Conservation (phyloP, 495 filamentous ascomycete species). For the Rhizodiscina lignyota region DNA sequence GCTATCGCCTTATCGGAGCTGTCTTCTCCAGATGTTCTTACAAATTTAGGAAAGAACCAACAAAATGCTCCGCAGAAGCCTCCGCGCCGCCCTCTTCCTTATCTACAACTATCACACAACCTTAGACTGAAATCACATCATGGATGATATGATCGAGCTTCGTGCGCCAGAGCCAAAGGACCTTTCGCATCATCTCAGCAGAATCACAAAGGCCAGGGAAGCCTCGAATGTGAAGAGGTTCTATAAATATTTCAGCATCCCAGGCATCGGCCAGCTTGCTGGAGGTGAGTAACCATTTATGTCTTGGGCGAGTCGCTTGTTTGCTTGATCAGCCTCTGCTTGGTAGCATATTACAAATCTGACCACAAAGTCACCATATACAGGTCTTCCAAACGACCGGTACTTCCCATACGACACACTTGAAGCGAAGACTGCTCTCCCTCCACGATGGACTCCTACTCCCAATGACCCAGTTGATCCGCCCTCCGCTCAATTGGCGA, state of each 20-base stretch:
- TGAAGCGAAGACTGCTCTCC: slow-evolving; percentile 58
- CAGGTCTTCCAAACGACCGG: slow-evolving; percentile 60
- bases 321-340: background rate
- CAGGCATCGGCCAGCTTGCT: slow-evolving; percentile 71
- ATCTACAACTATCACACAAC: too few species aligned
- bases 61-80: too few species aligned
- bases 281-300: slow-evolving; percentile 58
- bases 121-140: too few species aligned
- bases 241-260: slow-evolving; percentile 73
- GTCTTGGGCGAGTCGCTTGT: too few species aligned
- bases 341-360: too few species aligned
- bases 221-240: slow-evolving; percentile 56
- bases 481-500: too few species aligned
- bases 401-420: slow-evolving; percentile 89
- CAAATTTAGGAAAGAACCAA: too few species aligned
- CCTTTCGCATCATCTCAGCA: slow-evolving; percentile 62
- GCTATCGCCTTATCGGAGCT: too few species aligned
- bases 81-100: too few species aligned
- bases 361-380: too few species aligned
- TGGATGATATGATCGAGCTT: too few species aligned
- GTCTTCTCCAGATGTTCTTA: too few species aligned
- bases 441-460: slow-evolving; percentile 54
- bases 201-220: slow-evolving; percentile 42
- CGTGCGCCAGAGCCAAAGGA: slow-evolving; percentile 50
- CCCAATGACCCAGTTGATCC: slow-evolving; percentile 36